Base-by-base conservation (phyloP, 208 protist species). In the Angomonas deanei region DNA sequence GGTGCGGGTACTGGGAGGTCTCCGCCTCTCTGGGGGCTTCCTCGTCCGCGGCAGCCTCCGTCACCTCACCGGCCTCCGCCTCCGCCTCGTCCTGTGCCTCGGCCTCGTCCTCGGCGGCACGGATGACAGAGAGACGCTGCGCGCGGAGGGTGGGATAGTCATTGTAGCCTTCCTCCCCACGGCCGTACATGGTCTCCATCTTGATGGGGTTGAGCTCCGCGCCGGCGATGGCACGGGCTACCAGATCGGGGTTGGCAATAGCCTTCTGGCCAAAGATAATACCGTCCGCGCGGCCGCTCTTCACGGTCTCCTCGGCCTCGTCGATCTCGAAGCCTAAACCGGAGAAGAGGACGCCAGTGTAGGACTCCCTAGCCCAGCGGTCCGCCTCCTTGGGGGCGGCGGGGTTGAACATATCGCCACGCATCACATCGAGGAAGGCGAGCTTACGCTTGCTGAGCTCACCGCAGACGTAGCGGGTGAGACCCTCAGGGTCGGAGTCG, bases 231-330 rank as follows among this genome's bases (percentile, higher is more conserved):
- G 62, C 72, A 15, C 84, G 76, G 6, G 67, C 47, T 23, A 84
- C 69, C 1, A 94, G 74, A 59, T 92, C 88, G 0, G 88, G 84
- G 70, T 91, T 92, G 15, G 82, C 75, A 33, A 92, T 76, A 15
- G 71, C 77, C 59, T 66, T 70, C 23, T 46, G 19, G 15, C 84
- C 88, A 31, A 90, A 86, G n/a, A 67, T 48, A 15, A 92, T 69
- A 5, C 47, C 72, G 56, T 94, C 87, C 33, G 67, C 68, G 50
- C 64, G 30, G n/a, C 75, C 72, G 30, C 53, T 47, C 46, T 32
- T 48, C 42, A 94, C 55, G 39, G 54, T 47, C 66, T 64, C 19
- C 52, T 75, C 72, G 4, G 74, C 82, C 54, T 76, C 76, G 0
- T 68, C 76, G 0, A 75, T 36, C 28, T 70, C 66, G 59, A 76